Percentiles rank a stretch among this genome's conserved stretches.
These are phyloP conservation scores for Lecanicillium sp. DNA, from an alignment of 2,329 filamentous ascomycete species.

Conservation along the genomic window DNA sequence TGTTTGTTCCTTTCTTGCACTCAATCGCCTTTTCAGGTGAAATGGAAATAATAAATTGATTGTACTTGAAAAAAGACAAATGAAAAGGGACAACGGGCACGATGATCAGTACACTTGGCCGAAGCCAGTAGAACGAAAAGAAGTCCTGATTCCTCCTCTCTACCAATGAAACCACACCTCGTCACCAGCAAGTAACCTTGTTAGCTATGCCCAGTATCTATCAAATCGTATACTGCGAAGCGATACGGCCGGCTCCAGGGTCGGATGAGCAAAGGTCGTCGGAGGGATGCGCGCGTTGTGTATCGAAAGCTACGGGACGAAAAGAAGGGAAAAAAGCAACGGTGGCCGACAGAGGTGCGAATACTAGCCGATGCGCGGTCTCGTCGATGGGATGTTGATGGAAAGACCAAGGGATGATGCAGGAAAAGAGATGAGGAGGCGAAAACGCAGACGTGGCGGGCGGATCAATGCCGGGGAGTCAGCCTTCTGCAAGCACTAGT, in stretches of 20 bases:
- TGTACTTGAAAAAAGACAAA: slow-evolving; percentile 35
- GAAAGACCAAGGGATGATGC: not conserved
- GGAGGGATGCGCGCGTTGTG: not conserved
- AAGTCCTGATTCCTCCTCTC: slow-evolving; percentile 28
- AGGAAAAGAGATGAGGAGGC: slow-evolving; percentile 7
- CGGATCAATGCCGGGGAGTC: not conserved
- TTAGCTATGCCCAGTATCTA: slow-evolving; percentile 12
- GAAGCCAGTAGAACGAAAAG: slow-evolving; percentile 30
- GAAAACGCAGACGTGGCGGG: not conserved
- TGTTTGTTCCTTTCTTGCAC: slow-evolving; percentile 28
- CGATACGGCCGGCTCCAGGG: not conserved
- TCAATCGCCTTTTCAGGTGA: slow-evolving; percentile 33
- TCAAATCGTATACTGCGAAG: slow-evolving; percentile 1
- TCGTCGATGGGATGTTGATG: slow-evolving; percentile 1
- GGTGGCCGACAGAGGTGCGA: not conserved
- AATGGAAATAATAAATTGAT: slow-evolving; percentile 47
- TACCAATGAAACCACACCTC: slow-evolving; percentile 14
- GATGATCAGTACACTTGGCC: slow-evolving; percentile 36
- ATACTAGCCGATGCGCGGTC: not conserved
- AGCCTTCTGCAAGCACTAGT: not conserved
- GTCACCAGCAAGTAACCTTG: slow-evolving; percentile 7
- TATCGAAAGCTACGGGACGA: slow-evolving; percentile 1
- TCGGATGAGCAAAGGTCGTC: not conserved
- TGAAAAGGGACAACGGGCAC: slow-evolving; percentile 28
- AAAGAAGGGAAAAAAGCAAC: not conserved